Conservation (phyloP, 75 land plant species). For the Cryptomeria japonica region DNA sequence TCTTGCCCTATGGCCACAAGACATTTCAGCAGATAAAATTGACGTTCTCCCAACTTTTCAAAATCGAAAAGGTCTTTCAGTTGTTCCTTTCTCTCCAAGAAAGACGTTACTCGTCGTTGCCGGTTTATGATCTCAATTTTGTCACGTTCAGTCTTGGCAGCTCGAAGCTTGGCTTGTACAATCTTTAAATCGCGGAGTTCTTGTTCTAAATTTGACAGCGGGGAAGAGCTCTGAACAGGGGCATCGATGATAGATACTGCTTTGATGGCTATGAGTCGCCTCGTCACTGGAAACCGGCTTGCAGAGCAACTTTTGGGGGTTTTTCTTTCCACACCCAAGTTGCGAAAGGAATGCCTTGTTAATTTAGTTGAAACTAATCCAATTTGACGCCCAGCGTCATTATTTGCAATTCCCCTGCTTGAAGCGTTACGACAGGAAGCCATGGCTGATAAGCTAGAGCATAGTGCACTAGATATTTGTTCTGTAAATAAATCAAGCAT, state of each 20-base stretch:
- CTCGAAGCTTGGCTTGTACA: not conserved
- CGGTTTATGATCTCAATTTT: not conserved
- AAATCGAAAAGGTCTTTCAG: not conserved
- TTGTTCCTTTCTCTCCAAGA: not conserved
- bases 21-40: conserved; percentile 72
- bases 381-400: not conserved
- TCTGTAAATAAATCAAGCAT: not conserved
- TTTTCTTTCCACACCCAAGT: not conserved
- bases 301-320: not conserved
- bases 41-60: not conserved
- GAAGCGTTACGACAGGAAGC: not conserved
- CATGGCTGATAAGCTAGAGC: not conserved
- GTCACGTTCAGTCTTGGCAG: not conserved
- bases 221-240: not conserved
- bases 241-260: not conserved
- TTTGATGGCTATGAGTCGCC: not conserved
- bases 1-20: conserved; percentile 89
- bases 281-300: not conserved
- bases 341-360: not conserved
- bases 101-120: not conserved
- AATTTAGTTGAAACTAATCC: not conserved
- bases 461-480: not conserved
- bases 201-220: not conserved
- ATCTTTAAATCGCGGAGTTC: not conserved
- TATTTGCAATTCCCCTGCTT: not conserved